Evolutionary conservation across 352 stramenopile genomes (phyloP), one percentile per base, ranked within the genome.

Genomic region (Phytophthora hybrid): DNA sequence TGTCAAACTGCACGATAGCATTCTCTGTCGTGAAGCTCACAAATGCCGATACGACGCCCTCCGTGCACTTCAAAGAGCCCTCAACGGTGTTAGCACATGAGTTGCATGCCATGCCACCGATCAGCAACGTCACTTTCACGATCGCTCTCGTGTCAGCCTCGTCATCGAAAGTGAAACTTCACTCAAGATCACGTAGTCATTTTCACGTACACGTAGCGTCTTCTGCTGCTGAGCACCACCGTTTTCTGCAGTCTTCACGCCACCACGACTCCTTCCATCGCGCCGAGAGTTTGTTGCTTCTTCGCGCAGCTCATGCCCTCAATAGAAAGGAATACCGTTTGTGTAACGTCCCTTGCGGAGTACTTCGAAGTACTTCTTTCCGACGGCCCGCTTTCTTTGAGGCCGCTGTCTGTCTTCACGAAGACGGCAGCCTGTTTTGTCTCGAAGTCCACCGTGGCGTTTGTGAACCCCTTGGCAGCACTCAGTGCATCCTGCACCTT

Each of bases 81-180:
- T 96, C 89, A 53, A 98, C 87, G 10, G 93, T 96, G 71, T 85
- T 85, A 1, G 91, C 83, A 59, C 93, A 98, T 31, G 92, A 96
- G 46, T 92, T 94, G 69, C 93, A 98, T 18, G 93, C 97, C 93
- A 98, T 98, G 1, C 93, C 93, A 11, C 79, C 87, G 5, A 96
- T 79, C 26, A 93, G 61, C 16, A 96, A 65, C 19, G 86, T 83
- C 3, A 71, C 84, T 29, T 84, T 77, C 8, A 59, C 76, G 62
- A 89, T 71, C 32, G 92, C 78, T 26, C 66, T 81, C 54, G 89
- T 77, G 61, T 77, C 81, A 29, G 68, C 71, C 3, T 60, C 55
- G 8, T 47, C 84, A 95, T 76, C 31, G 90, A 59, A 14, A 95
- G 61, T 16, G 80, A 74, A 11, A 78, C 80, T 23, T 91, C 77